Base-by-base conservation (phyloP, 768 basidiomycete genomes). In the Psilocybe cyanescens region DNA sequence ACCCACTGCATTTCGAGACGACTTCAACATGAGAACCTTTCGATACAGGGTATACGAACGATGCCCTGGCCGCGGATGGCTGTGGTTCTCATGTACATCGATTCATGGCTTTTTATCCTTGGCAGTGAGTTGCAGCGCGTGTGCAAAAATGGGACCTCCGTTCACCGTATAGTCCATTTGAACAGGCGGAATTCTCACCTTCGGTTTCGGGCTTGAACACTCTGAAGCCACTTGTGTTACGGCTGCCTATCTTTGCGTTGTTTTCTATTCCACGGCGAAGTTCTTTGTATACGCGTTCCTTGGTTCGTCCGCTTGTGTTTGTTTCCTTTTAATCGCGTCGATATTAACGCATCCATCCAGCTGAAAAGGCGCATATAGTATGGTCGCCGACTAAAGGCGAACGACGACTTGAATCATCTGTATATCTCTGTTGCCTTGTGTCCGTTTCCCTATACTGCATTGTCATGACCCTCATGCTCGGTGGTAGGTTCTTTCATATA, bases 231-330 rank as follows among this genome's bases (percentile, higher is more conserved):
- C 77, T 1, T 85, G 83, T 67, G 69, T 75, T 3, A 65, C 77
- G 8, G 82, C 77, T 2, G 80, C 83, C 53, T 75, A 78, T 57
- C 67, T 78, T 30, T 83, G 81, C 67, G 76, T 83, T 51, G 59
- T 67, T 19, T 76, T 81, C 60, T 81, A 81, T 60, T 72, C 76
- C 0, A 69, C 75, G 9, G 76, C 79, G 5, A 81, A 83, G 61
- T 56, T 83, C 7, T 74, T 83, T 45, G 79, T 83, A 5, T 85
- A 84, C 63, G 69, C 75, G 4, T 84, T 83, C 64, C 74, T 83
- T 29, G 74, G 76, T 76, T 47, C 45, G 76, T 72, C 54, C 45
- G 53, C 57, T 55, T 50, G 31, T 12, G 3, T n/a, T 29, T 37
- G 62, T 47, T 55, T 28, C 24, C 53, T 58, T 47, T n/a, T 16